Percentiles rank a stretch among this genome's conserved stretches.
These are phyloP conservation scores for Cladosporium velox DNA, from an alignment of 2,329 filamentous ascomycete species.

Conservation along the genomic window DNA sequence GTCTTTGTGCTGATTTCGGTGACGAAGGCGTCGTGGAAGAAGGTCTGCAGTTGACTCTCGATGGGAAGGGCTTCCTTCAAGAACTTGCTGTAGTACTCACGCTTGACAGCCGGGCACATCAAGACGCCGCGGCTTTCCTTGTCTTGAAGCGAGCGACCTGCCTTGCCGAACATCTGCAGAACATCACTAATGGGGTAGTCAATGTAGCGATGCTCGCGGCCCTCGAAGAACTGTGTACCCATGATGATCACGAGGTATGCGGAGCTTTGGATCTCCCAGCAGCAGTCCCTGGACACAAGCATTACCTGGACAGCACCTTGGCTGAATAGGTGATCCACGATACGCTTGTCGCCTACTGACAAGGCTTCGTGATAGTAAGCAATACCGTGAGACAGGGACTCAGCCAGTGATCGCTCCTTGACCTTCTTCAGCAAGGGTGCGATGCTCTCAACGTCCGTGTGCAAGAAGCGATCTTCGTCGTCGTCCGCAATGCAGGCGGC, in stretches of 20 bases:
- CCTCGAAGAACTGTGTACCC: conserved; percentile 97
- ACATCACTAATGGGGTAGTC: conserved; percentile 95
- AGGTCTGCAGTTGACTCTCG: conserved; percentile 89
- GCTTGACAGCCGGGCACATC: conserved; percentile 92
- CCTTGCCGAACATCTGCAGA: conserved; percentile 96
- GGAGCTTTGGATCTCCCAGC: conserved; percentile 88
- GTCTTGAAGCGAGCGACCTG: conserved; percentile 75
- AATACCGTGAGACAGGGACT: conserved; percentile 89
- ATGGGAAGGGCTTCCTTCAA: conserved; percentile 93
- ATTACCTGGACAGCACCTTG: conserved; percentile 88
- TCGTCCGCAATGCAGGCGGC: conserved; percentile 86
- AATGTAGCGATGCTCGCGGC: conserved; percentile 92
- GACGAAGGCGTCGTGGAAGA: conserved; percentile 93
- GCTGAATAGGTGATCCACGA: conserved; percentile 88
- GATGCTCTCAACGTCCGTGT: conserved; percentile 80
- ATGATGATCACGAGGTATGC: conserved; percentile 94
- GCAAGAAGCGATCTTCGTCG: conserved; percentile 89
- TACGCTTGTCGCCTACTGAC: conserved; percentile 83
- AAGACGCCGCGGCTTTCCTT: conserved; percentile 86
- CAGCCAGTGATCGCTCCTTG: conserved; percentile 82
- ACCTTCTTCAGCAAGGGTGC: conserved; percentile 78
- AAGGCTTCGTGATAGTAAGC: conserved; percentile 97
- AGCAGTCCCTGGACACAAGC: conserved; percentile 80
- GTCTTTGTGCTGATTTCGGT: conserved; percentile 96
- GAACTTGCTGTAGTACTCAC: conserved; percentile 99